phyloP scores from a whole-genome alignment of 495 filamentous ascomycete species.

The Hypoxylon cercidicola region DNA sequence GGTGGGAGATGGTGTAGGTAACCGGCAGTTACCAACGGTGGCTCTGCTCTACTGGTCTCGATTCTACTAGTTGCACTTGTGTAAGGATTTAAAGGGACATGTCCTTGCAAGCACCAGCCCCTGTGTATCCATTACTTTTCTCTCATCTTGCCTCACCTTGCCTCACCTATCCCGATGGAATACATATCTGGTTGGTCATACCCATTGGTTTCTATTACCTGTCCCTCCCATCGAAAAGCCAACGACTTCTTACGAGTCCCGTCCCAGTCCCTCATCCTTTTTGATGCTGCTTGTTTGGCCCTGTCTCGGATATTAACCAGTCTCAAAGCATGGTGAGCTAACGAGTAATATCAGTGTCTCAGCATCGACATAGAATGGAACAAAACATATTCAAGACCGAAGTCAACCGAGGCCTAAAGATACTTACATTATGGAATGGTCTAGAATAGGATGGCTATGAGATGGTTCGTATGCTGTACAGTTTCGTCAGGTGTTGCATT shows the following conservation, averaged over 20 bases:
- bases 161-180: not conserved
- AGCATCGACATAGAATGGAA: too few species aligned
- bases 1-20: constrained; percentile 24
- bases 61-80: constrained; percentile 26
- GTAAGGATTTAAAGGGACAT: constrained; percentile 24
- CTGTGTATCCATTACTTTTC: constrained; percentile 6
- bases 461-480: too few species aligned
- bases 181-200: constrained; percentile 33
- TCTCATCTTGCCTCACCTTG: too few species aligned
- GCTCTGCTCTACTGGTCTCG: constrained; percentile 24
- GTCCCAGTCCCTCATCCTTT: not conserved
- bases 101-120: constrained; percentile 14
- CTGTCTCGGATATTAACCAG: constrained; percentile 21
- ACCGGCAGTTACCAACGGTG: constrained; percentile 27
- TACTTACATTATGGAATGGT: too few species aligned
- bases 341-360: too few species aligned
- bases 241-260: not conserved
- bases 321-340: not conserved
- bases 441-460: too few species aligned
- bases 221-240: not conserved
- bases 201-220: not conserved
- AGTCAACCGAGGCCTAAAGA: too few species aligned
- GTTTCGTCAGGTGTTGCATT: too few species aligned
- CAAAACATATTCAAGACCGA: too few species aligned
- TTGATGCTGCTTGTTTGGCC: not conserved